A percentile compares a stretch with the other conserved stretches of the same genome.
These are phyloP conservation scores for Globisporangium alternatum DNA, from an alignment of 352 stramenopile genomes.

Conservation along the genomic window DNA sequence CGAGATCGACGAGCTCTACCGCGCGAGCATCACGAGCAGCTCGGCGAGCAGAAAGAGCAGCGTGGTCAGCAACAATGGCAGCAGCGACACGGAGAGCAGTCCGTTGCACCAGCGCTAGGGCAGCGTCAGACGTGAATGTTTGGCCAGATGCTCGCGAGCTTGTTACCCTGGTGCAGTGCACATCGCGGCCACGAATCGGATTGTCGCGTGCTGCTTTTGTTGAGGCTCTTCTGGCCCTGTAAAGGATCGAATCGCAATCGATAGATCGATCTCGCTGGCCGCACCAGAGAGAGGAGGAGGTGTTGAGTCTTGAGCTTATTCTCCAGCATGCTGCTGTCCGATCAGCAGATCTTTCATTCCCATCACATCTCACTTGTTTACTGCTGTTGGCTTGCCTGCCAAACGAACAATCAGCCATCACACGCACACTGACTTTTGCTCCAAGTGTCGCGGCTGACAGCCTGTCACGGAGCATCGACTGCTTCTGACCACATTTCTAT, in stretches of 20 bases:
- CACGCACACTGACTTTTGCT: too few relatives aligned
- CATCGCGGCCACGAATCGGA: too few relatives aligned
- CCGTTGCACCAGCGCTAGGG: slow-evolving; percentile 38
- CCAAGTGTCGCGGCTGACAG: not conserved
- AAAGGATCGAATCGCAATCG: too few relatives aligned
- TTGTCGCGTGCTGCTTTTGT: too few relatives aligned
- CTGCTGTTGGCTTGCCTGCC: not conserved
- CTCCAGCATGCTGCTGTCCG: too few relatives aligned
- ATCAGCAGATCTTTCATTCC: not conserved
- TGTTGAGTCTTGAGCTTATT: too few relatives aligned
- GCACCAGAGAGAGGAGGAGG: too few relatives aligned
- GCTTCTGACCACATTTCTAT: not conserved
- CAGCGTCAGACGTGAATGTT: slow-evolving; percentile 76
- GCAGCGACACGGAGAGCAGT: slow-evolving; percentile 6
- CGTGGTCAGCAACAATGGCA: not conserved
- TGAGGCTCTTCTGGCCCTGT: too few relatives aligned
- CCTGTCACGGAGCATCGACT: not conserved
- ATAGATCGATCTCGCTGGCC: too few relatives aligned
- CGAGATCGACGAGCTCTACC: slow-evolving; percentile 7
- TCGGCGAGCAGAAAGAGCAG: slow-evolving; percentile 7
- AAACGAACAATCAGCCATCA: not conserved
- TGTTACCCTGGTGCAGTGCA: slow-evolving; percentile 22
- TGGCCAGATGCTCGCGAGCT: slow-evolving; percentile 56
- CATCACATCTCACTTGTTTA: not conserved
- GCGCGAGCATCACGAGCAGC: slow-evolving; percentile 2